Base-by-base conservation (phyloP, 2,329 filamentous ascomycete genomes). In the Magnaporthiopsis rhizophila region DNA sequence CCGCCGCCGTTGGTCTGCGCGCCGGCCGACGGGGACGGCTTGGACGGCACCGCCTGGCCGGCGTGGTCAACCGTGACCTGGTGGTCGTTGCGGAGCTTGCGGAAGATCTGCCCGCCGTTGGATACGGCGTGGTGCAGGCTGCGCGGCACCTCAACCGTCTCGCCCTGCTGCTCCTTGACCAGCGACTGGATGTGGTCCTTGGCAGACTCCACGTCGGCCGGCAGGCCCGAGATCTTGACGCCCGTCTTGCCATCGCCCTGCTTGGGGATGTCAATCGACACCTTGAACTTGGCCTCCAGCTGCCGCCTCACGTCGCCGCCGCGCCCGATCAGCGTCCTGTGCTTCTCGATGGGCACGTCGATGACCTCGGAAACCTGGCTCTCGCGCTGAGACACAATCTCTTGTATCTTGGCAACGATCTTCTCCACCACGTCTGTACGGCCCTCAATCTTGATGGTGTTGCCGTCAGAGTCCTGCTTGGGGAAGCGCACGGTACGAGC, bases 401-500 rank as follows among this genome's bases (percentile, higher is more conserved):
- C 83, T 72, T 95, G 79, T 70, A 99, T 96, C 32, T 90, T 85
- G 63, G 88, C 83, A 64, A 94, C 82, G 70, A 99, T 96, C 78
- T 91, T 96, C 70, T 97, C 89, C 2, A 98, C 94, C 30, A 99
- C 82, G 56, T 87, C 86, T 67, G 86, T 87, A 61, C 89, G 89
- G 36, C 95, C 95, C 77, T 97, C 93, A 7, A 99, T 82, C 74
- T 89, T 93, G 76, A 99, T 97, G 32, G 84, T 85, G 72, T 89
- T 91, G 59, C 90, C 92, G 66, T 90, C 88, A 63, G 89, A 86
- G 65, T 96, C 93, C 68, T 91, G 88, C 74, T 93, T 92, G 65
- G 95, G 95, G 81, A 99, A 98, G 75, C 94, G 92, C 66, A 99
- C 92, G 71, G 94, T 92, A 67, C 94, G 90, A 62, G 92, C 91